These are phyloP conservation scores for Rhodosporidiobolus odoratus DNA, from an alignment of 768 basidiomycete species.

Conservation along the genomic window DNA sequence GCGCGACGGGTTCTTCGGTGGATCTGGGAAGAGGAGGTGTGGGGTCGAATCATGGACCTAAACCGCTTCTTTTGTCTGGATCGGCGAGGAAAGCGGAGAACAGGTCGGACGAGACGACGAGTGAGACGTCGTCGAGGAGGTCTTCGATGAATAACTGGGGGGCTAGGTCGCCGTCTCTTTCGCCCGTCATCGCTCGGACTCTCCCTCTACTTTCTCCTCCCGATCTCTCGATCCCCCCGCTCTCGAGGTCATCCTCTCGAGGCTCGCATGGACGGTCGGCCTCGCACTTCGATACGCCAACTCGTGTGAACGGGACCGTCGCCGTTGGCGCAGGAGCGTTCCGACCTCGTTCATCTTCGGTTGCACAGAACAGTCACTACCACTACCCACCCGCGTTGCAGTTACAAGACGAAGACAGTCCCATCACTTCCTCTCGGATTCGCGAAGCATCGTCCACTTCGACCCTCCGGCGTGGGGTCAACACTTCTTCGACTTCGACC, in stretches of 20 bases:
- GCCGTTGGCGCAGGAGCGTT: not conserved
- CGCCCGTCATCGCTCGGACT: constrained; percentile 16
- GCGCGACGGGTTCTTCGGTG: not conserved
- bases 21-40: not conserved
- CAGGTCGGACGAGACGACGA: constrained; percentile 10
- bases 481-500: not conserved
- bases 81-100: constrained; percentile 16
- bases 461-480: not conserved
- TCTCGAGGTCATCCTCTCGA: constrained; percentile 16
- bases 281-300: constrained; percentile 15
- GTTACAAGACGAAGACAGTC: constrained; percentile 14
- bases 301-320: not conserved
- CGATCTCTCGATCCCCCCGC: constrained; percentile 18
- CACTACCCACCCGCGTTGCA: no score
- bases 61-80: constrained; percentile 22
- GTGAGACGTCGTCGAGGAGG: not conserved
- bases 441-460: not conserved
- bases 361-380: no score
- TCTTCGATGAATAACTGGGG: not conserved
- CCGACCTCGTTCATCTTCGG: constrained; percentile 22
- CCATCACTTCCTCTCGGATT: constrained; percentile 1
- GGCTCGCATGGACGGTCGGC: constrained; percentile 8
- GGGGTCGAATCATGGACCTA: constrained; percentile 18
- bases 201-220: constrained; percentile 10
- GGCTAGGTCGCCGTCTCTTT: constrained; percentile 12